Base-by-base conservation (phyloP, 805 yeast genomes). In the Kluyveromyces dobzhanskii region DNA sequence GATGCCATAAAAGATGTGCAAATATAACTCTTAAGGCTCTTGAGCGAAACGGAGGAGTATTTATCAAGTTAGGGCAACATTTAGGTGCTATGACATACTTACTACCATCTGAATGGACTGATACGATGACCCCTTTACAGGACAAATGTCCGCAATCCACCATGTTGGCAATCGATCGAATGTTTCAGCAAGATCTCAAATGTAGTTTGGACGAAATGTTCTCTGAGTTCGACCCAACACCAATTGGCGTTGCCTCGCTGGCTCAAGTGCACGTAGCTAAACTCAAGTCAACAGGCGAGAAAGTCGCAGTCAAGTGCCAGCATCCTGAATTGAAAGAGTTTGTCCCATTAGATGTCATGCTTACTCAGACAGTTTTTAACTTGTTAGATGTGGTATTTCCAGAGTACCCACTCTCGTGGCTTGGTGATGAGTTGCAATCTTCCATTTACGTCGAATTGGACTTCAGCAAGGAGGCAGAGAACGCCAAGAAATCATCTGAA, bases 31-130 rank as follows among this genome's bases (percentile, higher is more conserved):
- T 85, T 40, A 61, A 65, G 31, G 96, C 97, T 0, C 62, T 92
- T 26, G 87, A 85, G 54, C 67, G 66, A 23, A 92, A 92, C 54
- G 97, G 95, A 13, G 98, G 98, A 1, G 71, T 92, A 6, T 92
- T 80, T 59, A 92, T 92, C 59, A 92, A 92, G 59, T 65, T 92
- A 32, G 98, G 99, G 10, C 98, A 92, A 58, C 98, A 92, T 56
- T 66, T 92, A 10, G 75, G 88, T 30, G 97, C 97, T 0, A 71
- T 92, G 74, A 85, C 96, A 1, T 92, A 92, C 60, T 65, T 92
- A 24, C 65, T 92, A 36, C 98, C 99, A 0, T 67, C 65, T 4
- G 96, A 92, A 61, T 92, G 99, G 99, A 90, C 97, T 1, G 76
- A 77, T 12, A 80, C 97, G 0, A 92, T 92, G 95, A 70, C 80